These are phyloP conservation scores for Apiospora malaysiana DNA, from an alignment of 2,329 filamentous ascomycete species.

Conservation along the genomic window DNA sequence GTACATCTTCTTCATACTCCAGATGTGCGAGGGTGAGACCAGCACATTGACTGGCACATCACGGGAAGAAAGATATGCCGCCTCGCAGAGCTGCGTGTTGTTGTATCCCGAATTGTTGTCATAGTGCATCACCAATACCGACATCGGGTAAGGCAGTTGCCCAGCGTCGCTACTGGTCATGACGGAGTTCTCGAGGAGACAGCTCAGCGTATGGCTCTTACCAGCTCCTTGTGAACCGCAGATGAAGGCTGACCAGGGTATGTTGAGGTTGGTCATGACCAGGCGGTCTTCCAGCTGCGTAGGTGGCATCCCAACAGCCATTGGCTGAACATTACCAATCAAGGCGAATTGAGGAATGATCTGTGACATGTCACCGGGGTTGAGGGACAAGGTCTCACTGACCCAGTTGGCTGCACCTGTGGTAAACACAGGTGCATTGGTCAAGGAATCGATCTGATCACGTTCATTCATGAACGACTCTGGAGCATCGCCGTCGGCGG, in stretches of 20 bases:
- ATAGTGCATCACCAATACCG: conserved; percentile 70
- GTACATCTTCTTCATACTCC: conserved; percentile 49
- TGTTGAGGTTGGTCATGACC: conserved; percentile 55
- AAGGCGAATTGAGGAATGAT: conserved; percentile 31
- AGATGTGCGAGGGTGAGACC: conserved; percentile 52
- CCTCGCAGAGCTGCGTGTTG: conserved; percentile 62
- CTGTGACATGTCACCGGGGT: neutral
- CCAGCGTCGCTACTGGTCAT: conserved; percentile 46
- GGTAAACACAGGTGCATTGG: conserved; percentile 8
- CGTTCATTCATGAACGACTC: neutral
- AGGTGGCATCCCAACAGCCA: neutral
- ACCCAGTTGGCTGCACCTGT: neutral
- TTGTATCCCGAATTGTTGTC: conserved; percentile 56
- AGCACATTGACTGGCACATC: conserved; percentile 54
- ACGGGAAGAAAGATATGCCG: conserved; percentile 56
- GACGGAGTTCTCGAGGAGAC: conserved; percentile 63
- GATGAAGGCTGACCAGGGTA: conserved; percentile 63
- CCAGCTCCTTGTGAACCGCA: conserved; percentile 66
- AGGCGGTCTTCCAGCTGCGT: conserved; percentile 28
- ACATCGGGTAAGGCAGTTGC: conserved; percentile 56
- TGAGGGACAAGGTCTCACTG: neutral
- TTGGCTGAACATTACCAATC: conserved; percentile 27
- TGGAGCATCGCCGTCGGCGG: neutral
- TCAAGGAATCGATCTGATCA: neutral
- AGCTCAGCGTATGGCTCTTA: conserved; percentile 62